These are phyloP conservation scores for Ogataea chonburiensis DNA, from an alignment of 805 yeast genomes.

Conservation along the genomic window DNA sequence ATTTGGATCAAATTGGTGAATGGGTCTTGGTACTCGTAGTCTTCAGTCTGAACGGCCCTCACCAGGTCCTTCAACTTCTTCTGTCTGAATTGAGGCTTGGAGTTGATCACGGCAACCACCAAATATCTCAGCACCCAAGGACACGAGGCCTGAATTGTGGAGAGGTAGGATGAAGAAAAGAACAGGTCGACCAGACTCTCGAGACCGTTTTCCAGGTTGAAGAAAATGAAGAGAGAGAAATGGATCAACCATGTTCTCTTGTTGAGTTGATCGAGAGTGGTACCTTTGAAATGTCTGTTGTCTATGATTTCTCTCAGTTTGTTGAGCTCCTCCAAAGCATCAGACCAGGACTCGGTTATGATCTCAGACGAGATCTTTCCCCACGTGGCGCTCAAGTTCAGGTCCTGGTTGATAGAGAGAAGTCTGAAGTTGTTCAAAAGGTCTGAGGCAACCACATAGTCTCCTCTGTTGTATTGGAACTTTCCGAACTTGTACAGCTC, in stretches of 20 bases:
- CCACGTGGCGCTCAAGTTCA: conserved; percentile 60
- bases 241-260: conserved; percentile 68
- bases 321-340: conserved; percentile 51
- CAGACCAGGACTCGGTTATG: conserved; percentile 50
- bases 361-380: conserved; percentile 66
- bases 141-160: conserved; percentile 67
- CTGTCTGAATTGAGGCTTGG: conserved; percentile 39
- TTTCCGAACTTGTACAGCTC: conserved; percentile 58
- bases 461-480: conserved; percentile 62
- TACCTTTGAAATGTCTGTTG: conserved; percentile 46
- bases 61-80: conserved; percentile 58
- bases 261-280: conserved; percentile 58
- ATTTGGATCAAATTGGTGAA: conserved; percentile 55
- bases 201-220: conserved; percentile 49
- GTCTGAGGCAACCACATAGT: conserved; percentile 58
- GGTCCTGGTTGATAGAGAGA: conserved; percentile 49
- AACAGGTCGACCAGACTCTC: conserved; percentile 57
- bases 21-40: conserved; percentile 65
- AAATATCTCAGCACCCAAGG: conserved; percentile 72
- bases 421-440: conserved; percentile 55
- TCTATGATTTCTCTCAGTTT: conserved; percentile 60
- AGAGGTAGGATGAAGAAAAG: conserved; percentile 57
- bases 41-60: conserved; percentile 57
- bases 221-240: conserved; percentile 65
- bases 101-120: conserved; percentile 54